Evolutionary conservation across 805 yeast genomes (phyloP).

Genomic region (Wickerhamiella azyma): DNA sequence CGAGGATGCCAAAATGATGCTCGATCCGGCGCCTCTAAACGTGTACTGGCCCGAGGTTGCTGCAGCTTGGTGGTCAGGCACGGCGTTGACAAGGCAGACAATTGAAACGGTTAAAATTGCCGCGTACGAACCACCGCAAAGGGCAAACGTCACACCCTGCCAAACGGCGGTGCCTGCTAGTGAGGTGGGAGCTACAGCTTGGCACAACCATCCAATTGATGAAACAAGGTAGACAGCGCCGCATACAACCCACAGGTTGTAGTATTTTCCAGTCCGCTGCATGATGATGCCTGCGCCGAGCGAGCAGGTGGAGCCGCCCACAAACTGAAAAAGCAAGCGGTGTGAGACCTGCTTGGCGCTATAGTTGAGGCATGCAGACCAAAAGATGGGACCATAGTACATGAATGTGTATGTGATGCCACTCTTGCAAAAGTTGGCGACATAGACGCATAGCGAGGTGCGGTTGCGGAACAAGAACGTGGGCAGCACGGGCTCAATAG

Average conservation of each 20-base stretch:
- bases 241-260: constrained; percentile 32
- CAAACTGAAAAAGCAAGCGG: constrained; percentile 41
- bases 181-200: constrained; percentile 33
- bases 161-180: constrained; percentile 45
- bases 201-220: constrained; percentile 25
- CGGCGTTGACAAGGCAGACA: constrained; percentile 55
- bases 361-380: constrained; percentile 47
- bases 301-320: constrained; percentile 57
- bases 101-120: constrained; percentile 56
- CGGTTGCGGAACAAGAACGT: constrained; percentile 41
- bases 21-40: constrained; percentile 73
- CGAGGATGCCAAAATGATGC: constrained; percentile 61
- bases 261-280: constrained; percentile 54
- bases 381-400: constrained; percentile 64
- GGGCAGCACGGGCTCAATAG: constrained; percentile 60
- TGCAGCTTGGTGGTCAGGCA: constrained; percentile 60
- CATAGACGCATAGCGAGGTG: constrained; percentile 50
- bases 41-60: constrained; percentile 85
- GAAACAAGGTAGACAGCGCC: constrained; percentile 38
- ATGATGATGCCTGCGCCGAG: constrained; percentile 53
- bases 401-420: constrained; percentile 52
- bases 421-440: constrained; percentile 56
- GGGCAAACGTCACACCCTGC: constrained; percentile 21
- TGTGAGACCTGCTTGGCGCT: constrained; percentile 63
- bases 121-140: constrained; percentile 56